Percentiles rank a stretch among this genome's conserved stretches.
These are phyloP conservation scores for Keqinozyma sinolaborantium DNA, from an alignment of 1,139 yeast genomes.

Conservation along the genomic window DNA sequence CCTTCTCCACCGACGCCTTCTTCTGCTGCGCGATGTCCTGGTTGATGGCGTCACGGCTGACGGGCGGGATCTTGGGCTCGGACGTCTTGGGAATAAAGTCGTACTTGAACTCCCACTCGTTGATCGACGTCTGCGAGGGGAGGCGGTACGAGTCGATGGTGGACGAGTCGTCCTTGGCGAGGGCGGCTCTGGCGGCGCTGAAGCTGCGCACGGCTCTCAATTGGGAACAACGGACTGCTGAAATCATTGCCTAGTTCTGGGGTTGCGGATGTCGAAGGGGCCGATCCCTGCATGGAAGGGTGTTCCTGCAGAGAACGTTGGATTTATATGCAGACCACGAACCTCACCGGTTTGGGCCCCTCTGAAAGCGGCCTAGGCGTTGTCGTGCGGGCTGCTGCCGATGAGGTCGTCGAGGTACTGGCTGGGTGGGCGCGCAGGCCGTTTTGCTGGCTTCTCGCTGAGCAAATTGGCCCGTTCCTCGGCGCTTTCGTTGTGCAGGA, in stretches of 20 bases:
- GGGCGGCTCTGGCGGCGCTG: neutral
- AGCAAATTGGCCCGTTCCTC: slow-evolving; percentile 1
- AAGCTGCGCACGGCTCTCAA: too few species aligned
- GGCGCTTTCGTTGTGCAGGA: slow-evolving; percentile 1
- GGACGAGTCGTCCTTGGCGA: slow-evolving; percentile 43
- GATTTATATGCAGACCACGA: too few species aligned
- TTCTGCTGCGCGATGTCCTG: slow-evolving; percentile 45
- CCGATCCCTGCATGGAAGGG: too few species aligned
- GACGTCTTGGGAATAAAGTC: slow-evolving; percentile 43
- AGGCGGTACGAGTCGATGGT: slow-evolving; percentile 43
- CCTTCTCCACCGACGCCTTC: slow-evolving; percentile 40
- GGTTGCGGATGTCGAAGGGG: too few species aligned
- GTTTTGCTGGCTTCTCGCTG: slow-evolving; percentile 1
- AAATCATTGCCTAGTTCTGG: too few species aligned
- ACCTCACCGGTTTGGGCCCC: too few species aligned
- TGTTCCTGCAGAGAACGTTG: too few species aligned
- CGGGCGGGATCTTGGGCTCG: slow-evolving; percentile 51
- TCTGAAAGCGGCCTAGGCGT: too few species aligned
- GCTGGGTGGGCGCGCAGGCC: slow-evolving; percentile 26
- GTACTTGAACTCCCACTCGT: slow-evolving; percentile 51
- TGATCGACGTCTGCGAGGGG: slow-evolving; percentile 47
- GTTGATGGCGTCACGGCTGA: slow-evolving; percentile 48
- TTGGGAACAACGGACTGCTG: too few species aligned
- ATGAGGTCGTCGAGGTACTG: slow-evolving; percentile 26
- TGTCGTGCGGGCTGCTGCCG: slow-evolving; percentile 5